These are phyloP conservation scores for Salix viminalis DNA, from an alignment of 345 rosid species.

Conservation along the genomic window DNA sequence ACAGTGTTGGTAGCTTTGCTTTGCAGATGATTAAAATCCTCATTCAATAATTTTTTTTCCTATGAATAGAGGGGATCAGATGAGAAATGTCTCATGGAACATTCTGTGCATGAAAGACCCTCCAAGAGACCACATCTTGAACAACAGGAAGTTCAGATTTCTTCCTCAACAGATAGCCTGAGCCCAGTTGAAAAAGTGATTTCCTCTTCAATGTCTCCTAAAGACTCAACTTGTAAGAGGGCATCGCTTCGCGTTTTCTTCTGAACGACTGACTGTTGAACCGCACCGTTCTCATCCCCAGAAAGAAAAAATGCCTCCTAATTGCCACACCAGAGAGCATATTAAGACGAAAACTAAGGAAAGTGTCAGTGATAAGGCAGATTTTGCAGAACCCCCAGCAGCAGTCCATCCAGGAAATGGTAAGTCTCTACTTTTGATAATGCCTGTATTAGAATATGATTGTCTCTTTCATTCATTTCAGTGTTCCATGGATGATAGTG, in stretches of 20 bases:
- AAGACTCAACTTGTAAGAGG: constrained; percentile 8
- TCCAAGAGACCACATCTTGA: constrained; percentile 22
- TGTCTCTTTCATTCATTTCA: neutral
- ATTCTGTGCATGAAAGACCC: constrained; percentile 20
- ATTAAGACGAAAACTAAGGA: constrained; percentile 3
- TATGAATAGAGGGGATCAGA: constrained; percentile 18
- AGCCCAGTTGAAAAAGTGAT: constrained; percentile 2
- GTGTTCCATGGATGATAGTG: neutral
- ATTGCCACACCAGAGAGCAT: neutral
- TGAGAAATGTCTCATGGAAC: neutral
- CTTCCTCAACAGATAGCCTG: constrained; percentile 16
- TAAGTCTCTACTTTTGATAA: neutral
- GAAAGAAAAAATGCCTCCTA: constrained; percentile 1
- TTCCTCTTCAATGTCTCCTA: neutral
- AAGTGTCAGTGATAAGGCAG: neutral
- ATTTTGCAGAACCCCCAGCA: constrained; percentile 2
- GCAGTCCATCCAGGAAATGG: neutral
- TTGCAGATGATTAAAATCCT: neutral
- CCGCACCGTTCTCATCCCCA: neutral
- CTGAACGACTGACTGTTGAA: neutral
- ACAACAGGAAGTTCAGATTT: constrained; percentile 21
- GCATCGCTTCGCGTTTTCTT: constrained; percentile 1
- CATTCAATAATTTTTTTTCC: neutral
- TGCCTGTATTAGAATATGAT: neutral
- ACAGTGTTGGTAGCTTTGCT: neutral